Evolutionary conservation across 495 filamentous ascomycete genomes (phyloP).

Genomic region (Barbatosphaeria neglecta): DNA sequence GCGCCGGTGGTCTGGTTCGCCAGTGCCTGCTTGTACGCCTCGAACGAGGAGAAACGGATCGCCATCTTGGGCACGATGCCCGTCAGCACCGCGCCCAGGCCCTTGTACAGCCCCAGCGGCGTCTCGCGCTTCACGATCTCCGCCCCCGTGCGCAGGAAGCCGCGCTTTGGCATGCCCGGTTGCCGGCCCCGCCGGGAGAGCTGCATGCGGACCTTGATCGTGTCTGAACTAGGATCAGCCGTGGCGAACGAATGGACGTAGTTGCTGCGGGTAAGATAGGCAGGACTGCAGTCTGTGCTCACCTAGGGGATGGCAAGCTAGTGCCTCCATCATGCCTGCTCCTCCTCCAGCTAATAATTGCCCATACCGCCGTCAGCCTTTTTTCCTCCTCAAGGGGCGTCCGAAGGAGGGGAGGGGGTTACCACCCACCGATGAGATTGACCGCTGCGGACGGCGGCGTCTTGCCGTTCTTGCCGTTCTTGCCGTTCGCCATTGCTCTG

Average conservation of each 20-base stretch:
- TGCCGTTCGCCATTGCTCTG: slow-evolving; percentile 29
- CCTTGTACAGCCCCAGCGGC: slow-evolving; percentile 88
- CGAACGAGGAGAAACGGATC: slow-evolving; percentile 96
- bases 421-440: slow-evolving; percentile 77
- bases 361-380: slow-evolving; percentile 7
- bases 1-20: slow-evolving; percentile 56
- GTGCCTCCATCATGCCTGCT: slow-evolving; percentile 98
- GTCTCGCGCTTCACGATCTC: slow-evolving; percentile 88
- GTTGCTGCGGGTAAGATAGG: slow-evolving; percentile 1
- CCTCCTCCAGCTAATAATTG: slow-evolving; percentile 98
- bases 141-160: slow-evolving; percentile 75
- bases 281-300: slow-evolving; percentile 18
- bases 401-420: too few species aligned
- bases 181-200: slow-evolving; percentile 74
- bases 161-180: slow-evolving; percentile 72
- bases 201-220: slow-evolving; percentile 99
- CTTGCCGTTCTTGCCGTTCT: slow-evolving; percentile 54
- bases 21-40: slow-evolving; percentile 79
- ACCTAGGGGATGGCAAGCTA: slow-evolving; percentile 94
- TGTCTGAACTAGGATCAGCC: slow-evolving; percentile 55
- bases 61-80: slow-evolving; percentile 99
- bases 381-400: background rate
- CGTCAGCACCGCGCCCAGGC: slow-evolving; percentile 86
- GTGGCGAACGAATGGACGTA: background rate
- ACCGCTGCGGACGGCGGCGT: slow-evolving; percentile 77